Conservation (phyloP, 352 stramenopile genomes). For the Aphanomyces euteiches region DNA sequence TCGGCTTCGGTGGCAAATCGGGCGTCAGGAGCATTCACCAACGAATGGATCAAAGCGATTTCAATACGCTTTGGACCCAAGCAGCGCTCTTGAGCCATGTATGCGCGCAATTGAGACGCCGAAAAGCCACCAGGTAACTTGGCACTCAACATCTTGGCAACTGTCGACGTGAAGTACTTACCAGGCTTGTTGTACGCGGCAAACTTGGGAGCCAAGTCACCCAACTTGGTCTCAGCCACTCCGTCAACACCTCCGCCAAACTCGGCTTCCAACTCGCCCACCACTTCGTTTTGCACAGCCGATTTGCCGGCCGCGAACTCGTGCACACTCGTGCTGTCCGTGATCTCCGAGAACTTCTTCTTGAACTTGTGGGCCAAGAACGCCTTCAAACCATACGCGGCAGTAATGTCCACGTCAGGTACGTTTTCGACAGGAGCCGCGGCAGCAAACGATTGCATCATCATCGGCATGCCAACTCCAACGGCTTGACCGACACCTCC, state of each 20-base stretch:
- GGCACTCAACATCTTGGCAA: conserved; percentile 68
- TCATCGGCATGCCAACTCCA: conserved; percentile 31
- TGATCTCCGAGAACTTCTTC: conserved; percentile 63
- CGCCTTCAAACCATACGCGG: conserved; percentile 66
- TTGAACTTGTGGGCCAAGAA: conserved; percentile 68
- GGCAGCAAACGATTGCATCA: conserved; percentile 10
- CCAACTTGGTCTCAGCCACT: conserved; percentile 64
- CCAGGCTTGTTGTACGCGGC: conserved; percentile 57
- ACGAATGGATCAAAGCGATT: conserved; percentile 65
- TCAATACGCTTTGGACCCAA: conserved; percentile 61
- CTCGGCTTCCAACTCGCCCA: conserved; percentile 81
- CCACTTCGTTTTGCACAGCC: conserved; percentile 83
- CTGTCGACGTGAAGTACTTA: conserved; percentile 61
- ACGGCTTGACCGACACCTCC: conserved; percentile 17
- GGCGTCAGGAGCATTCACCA: conserved; percentile 64
- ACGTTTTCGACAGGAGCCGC: conserved; percentile 43
- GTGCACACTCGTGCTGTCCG: conserved; percentile 63
- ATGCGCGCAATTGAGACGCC: conserved; percentile 61
- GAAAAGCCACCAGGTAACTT: conserved; percentile 82
- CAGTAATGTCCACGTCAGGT: conserved; percentile 51
- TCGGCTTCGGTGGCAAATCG: conserved; percentile 55
- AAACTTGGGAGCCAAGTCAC: conserved; percentile 62
- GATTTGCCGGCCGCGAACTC: conserved; percentile 72
- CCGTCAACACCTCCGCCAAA: conserved; percentile 69
- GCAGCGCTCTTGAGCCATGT: conserved; percentile 64